Percentiles rank a stretch among this genome's conserved stretches.
These are phyloP conservation scores for Anethum foeniculum DNA, from an alignment of 140 eudicot genomes.

Conservation along the genomic window DNA sequence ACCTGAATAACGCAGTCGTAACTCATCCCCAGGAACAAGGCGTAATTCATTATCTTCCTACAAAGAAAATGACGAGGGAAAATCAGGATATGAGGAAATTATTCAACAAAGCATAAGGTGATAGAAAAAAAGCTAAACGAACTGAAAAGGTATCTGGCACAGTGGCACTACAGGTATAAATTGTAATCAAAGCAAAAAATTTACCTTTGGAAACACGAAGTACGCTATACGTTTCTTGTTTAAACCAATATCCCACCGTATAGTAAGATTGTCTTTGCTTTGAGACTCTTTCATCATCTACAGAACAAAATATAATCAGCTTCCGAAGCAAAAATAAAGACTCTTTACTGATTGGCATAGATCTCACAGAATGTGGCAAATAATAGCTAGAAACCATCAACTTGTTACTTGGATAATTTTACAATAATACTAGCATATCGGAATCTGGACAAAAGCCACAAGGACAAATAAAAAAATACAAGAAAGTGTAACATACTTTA, in stretches of 20 bases:
- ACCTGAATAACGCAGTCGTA: constrained; percentile 88
- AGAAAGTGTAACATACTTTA: constrained; percentile 41
- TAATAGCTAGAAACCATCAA: neutral
- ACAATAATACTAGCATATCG: neutral
- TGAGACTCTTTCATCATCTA: constrained; percentile 99
- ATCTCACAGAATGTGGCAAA: neutral
- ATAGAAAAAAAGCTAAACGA: neutral
- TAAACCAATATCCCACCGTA: constrained; percentile 98
- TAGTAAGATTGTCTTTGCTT: constrained; percentile 89
- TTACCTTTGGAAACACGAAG: constrained; percentile 97
- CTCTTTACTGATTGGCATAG: neutral
- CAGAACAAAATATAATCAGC: neutral
- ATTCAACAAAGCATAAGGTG: neutral
- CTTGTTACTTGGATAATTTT: neutral
- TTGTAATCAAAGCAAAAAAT: neutral
- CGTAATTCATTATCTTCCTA: constrained; percentile 99
- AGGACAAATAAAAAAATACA: neutral
- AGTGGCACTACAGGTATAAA: neutral
- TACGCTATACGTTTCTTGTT: constrained; percentile 98
- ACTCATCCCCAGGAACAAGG: constrained; percentile 99
- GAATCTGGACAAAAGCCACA: neutral
- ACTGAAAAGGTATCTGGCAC: neutral
- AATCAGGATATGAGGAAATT: neutral
- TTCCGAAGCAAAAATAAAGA: neutral
- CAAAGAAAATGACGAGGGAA: neutral